Percentiles rank a stretch among this genome's conserved stretches.
Evolutionary conservation across 1,139 yeast genomes (phyloP).

Genomic region (Lodderomyces orthopsilosis): DNA sequence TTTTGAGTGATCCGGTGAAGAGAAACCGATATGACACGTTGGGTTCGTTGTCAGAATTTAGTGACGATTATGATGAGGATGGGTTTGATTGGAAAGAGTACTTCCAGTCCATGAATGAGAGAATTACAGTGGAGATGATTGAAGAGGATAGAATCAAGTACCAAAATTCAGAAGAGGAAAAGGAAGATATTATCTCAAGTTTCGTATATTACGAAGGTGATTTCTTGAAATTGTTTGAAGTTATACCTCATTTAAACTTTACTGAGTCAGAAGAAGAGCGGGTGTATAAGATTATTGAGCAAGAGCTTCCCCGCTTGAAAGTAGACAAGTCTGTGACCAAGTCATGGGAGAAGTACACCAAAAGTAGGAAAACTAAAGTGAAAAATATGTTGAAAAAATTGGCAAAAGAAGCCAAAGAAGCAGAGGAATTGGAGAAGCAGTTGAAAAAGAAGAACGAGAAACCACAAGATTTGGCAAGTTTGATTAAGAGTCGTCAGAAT

Average conservation of each 20-base stretch:
- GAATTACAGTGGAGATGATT: constrained; percentile 70
- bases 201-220: constrained; percentile 68
- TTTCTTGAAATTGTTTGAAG: constrained; percentile 65
- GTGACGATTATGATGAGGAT: constrained; percentile 30
- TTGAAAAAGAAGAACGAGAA: constrained; percentile 30
- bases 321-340: constrained; percentile 26
- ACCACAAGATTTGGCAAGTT: constrained; percentile 47
- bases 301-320: constrained; percentile 36
- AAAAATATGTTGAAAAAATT: constrained; percentile 46
- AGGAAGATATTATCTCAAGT: constrained; percentile 56
- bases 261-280: constrained; percentile 60
- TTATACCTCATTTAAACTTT: constrained; percentile 72
- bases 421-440: constrained; percentile 53
- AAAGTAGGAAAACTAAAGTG: constrained; percentile 44
- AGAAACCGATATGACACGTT: constrained; percentile 64
- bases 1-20: constrained; percentile 58
- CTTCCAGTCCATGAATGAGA: constrained; percentile 55
- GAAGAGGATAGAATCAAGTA: constrained; percentile 66
- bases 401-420: constrained; percentile 65
- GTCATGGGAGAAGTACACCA: constrained; percentile 55
- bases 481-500: constrained; percentile 47
- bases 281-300: constrained; percentile 50
- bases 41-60: constrained; percentile 50
- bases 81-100: constrained; percentile 63
- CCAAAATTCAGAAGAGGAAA: constrained; percentile 67